Conservation (phyloP, 257 asterid species). For the Solanum pimpinellifolium region DNA sequence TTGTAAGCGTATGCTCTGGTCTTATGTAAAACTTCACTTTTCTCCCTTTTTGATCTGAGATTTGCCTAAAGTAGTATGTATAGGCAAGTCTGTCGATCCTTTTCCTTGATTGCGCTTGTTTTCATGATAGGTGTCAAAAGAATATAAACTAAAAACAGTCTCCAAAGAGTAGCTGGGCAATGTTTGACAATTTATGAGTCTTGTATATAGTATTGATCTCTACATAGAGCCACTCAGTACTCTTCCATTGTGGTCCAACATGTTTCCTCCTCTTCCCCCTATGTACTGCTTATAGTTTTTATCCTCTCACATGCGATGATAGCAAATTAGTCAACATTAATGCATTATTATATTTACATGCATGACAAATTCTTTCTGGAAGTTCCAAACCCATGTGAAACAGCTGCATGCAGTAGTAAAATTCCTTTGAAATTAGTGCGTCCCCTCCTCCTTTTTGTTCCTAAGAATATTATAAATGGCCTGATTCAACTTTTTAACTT, state of each 20-base stretch:
- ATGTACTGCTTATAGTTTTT: neutral
- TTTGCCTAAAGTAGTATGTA: neutral
- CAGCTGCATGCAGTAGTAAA: slow-evolving; percentile 1
- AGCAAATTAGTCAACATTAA: slow-evolving; percentile 9
- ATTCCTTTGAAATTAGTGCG: slow-evolving; percentile 4
- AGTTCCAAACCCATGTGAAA: slow-evolving; percentile 36
- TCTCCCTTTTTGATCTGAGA: neutral
- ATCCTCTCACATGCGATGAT: neutral
- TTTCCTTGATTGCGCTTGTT: neutral
- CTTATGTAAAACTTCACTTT: neutral
- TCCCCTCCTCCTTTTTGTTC: neutral
- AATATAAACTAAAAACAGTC: neutral
- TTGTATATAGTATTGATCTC: slow-evolving; percentile 20
- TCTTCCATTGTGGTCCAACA: slow-evolving; percentile 11
- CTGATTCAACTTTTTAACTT: neutral
- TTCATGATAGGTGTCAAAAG: neutral
- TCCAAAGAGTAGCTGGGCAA: neutral
- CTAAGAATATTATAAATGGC: neutral
- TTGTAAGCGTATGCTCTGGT: neutral
- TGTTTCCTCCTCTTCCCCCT: neutral
- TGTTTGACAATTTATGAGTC: slow-evolving; percentile 28
- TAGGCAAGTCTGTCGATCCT: neutral
- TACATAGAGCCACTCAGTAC: slow-evolving; percentile 53
- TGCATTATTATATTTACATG: slow-evolving; percentile 10
- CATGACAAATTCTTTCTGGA: slow-evolving; percentile 9